Percentiles rank a stretch among this genome's conserved stretches.
Evolutionary conservation across 1,284 basidiomycete genomes (phyloP).

Genomic region (Ustilago shanxiensis): DNA sequence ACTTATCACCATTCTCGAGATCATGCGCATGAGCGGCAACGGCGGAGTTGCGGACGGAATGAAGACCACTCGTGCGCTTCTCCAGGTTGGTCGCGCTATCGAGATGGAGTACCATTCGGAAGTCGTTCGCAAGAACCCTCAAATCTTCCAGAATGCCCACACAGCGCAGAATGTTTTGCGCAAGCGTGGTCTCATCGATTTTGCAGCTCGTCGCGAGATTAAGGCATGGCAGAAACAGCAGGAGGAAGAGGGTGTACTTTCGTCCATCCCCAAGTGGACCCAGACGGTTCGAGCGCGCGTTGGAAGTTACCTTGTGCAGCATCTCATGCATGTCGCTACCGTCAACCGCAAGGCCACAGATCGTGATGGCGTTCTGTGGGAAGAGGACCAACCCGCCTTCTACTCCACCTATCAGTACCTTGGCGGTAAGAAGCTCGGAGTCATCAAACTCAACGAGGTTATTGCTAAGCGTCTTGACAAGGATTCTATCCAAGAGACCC

Average conservation of each 20-base stretch:
- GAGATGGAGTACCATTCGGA: constrained; percentile 77
- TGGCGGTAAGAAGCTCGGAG: constrained; percentile 90
- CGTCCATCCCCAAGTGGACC: constrained; percentile 85
- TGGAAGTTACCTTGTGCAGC: constrained; percentile 85
- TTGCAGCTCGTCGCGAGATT: constrained; percentile 58
- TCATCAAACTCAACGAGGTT: constrained; percentile 87
- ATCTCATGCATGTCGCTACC: constrained; percentile 84
- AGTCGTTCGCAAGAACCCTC: constrained; percentile 55
- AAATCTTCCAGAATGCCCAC: constrained; percentile 58
- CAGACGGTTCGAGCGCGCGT: constrained; percentile 78
- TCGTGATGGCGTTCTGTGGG: constrained; percentile 63
- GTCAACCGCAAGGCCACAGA: constrained; percentile 75
- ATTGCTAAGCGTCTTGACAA: constrained; percentile 83
- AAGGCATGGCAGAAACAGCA: constrained; percentile 73
- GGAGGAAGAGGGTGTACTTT: constrained; percentile 72
- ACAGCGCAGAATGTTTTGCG: constrained; percentile 47
- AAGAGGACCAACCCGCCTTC: constrained; percentile 90
- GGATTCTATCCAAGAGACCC: constrained; percentile 80
- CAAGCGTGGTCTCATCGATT: constrained; percentile 55
- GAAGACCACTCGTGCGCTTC: constrained; percentile 87
- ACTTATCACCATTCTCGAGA: constrained; percentile 88
- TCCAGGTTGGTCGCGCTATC: constrained; percentile 85
- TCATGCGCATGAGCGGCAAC: constrained; percentile 85
- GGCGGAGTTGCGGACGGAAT: constrained; percentile 86
- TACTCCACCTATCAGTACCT: constrained; percentile 92